These are phyloP conservation scores for Trametes pubescens DNA, from an alignment of 1,284 basidiomycete genomes.

Conservation along the genomic window DNA sequence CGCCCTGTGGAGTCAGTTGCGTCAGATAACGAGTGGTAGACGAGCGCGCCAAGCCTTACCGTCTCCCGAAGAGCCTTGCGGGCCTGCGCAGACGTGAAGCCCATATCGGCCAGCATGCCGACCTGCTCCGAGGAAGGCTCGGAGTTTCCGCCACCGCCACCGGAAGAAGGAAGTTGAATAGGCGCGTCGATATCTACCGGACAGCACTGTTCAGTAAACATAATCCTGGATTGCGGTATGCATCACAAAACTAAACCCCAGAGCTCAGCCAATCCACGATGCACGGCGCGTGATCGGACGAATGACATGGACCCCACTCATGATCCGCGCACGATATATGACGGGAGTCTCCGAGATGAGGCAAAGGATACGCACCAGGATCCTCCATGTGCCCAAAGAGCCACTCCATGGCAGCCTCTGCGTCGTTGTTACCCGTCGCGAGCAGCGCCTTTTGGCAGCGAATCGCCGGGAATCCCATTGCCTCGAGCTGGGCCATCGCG, in stretches of 20 bases:
- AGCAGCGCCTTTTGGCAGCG: conserved; percentile 90
- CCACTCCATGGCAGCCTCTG: conserved; percentile 95
- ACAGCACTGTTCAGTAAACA: neutral
- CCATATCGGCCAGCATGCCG: conserved; percentile 88
- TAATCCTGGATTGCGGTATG: neutral
- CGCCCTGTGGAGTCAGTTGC: conserved; percentile 53
- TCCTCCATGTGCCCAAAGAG: conserved; percentile 97
- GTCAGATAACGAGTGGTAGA: conserved; percentile 4
- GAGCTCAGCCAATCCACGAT: too few species aligned
- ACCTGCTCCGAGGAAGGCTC: conserved; percentile 79
- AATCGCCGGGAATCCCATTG: conserved; percentile 88
- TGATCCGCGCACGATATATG: too few species aligned
- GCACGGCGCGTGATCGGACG: too few species aligned
- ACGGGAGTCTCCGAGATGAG: too few species aligned
- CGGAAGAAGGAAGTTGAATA: conserved; percentile 50
- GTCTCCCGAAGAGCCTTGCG: conserved; percentile 89
- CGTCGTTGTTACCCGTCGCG: conserved; percentile 84
- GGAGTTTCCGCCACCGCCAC: conserved; percentile 41
- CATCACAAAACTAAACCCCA: too few species aligned
- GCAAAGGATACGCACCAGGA: conserved; percentile 62
- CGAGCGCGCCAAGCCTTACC: conserved; percentile 52
- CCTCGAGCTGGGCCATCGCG: conserved; percentile 79
- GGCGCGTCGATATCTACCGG: conserved; percentile 86
- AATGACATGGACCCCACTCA: too few species aligned
- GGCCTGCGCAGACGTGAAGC: conserved; percentile 87